Evolutionary conservation across 148 eudicot species (phyloP), one percentile per base, ranked within the genome.

Genomic region (Rhododendron henanense): DNA sequence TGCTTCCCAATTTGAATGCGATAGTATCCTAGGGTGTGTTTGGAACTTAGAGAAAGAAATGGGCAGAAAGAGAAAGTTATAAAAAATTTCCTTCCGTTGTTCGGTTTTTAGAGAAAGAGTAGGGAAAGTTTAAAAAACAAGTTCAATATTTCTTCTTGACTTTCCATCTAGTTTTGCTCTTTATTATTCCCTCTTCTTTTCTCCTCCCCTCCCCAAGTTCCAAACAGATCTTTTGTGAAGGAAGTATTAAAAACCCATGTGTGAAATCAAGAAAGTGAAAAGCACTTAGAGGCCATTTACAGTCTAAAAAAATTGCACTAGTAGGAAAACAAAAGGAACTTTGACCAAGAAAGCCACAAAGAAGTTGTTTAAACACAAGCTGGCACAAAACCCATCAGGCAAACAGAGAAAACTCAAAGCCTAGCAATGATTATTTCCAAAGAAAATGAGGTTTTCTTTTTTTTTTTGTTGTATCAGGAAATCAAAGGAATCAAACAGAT

Each of bases 371-470:
- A 71, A 47, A 28, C 78, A 65, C 61, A 28, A 79, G 78, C 59
- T 61, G 84, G 85, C 85, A 31, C 81, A 88, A 87, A 86, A 81
- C 82, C 80, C 78, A 63, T 87, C 48, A 63, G 39, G 61, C 33
- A 37, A 77, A 83, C 47, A n/a, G 69, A 74, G 85, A 65, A 41
- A 74, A 84, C 84, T 87, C 86, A 88, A 80, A 88, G 63, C 88
- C 79, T 23, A 25, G 92, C 74, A 89, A 92, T 92, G 87, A 89
- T 92, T 87, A 85, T 67, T 44, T 61, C 88, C 85, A 63, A 84
- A 89, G 67, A 61, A 81, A 85, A 89, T 76, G 87, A 83, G 88
- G 80, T 87, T 82, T 44, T 71, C 69, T 59, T 84, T 88, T 59
- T 84, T 88, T 59, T 84, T 87, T 87, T 87, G 82, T 80, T 53